Conservation (phyloP, 2,329 filamentous ascomycete genomes). For the Colletotrichum falcatum region DNA sequence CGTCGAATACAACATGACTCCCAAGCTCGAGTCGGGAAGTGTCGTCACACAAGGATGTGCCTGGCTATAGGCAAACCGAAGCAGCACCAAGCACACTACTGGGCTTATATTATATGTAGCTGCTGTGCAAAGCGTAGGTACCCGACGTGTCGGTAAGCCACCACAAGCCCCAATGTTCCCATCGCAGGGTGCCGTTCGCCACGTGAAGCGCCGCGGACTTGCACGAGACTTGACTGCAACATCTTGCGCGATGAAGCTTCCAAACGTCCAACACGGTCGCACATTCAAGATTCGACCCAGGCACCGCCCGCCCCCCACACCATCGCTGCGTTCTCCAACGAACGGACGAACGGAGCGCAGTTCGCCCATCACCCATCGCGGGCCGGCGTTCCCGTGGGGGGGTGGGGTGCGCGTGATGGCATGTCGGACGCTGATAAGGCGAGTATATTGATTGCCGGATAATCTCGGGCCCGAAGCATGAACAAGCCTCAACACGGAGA, state of each 20-base stretch:
- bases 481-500: no score
- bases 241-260: neutral
- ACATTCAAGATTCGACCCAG: neutral
- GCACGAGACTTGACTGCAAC: no score
- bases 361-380: neutral
- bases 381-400: neutral
- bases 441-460: neutral
- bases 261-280: neutral
- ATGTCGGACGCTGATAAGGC: neutral
- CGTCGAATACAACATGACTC: no score
- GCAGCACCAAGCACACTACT: no score
- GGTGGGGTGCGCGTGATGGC: neutral
- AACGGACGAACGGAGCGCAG: neutral
- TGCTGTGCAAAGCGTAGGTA: no score
- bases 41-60: no score
- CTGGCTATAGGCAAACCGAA: no score
- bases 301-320: no score
- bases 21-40: no score
- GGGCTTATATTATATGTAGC: no score
- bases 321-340: neutral
- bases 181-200: no score
- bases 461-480: neutral
- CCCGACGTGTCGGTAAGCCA: neutral
- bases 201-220: no score
- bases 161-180: neutral